Percentiles rank a stretch among this genome's conserved stretches.
phyloP scores from a whole-genome alignment of 1,139 yeast species.

The Candida dubliniensis region DNA sequence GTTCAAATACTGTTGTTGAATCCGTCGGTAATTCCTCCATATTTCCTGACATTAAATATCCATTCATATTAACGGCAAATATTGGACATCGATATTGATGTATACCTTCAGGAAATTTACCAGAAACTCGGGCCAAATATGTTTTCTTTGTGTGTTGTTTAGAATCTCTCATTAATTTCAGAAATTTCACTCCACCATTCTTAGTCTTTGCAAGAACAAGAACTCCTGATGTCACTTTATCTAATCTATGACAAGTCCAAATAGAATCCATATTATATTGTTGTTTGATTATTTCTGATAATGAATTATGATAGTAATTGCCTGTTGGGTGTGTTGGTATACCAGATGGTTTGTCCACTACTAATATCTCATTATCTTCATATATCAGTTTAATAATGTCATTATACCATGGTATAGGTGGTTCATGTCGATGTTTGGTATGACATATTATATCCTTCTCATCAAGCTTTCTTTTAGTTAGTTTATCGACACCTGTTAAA shows the following conservation, averaged over 20 bases:
- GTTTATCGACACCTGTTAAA: slow-evolving; percentile 24
- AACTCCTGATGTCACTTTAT: slow-evolving; percentile 74
- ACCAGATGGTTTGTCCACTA: slow-evolving; percentile 73
- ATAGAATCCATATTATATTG: slow-evolving; percentile 34
- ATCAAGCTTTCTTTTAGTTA: slow-evolving; percentile 26
- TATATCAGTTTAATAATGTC: slow-evolving; percentile 40
- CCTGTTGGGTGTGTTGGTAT: slow-evolving; percentile 83
- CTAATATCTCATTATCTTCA: slow-evolving; percentile 52
- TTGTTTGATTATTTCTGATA: slow-evolving; percentile 56
- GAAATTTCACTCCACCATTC: slow-evolving; percentile 44
- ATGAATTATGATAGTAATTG: slow-evolving; percentile 56
- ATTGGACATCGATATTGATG: slow-evolving; percentile 34
- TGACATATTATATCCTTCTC: slow-evolving; percentile 53
- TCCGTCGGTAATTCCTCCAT: slow-evolving; percentile 25
- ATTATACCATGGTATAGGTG: slow-evolving; percentile 38
- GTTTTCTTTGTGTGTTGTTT: slow-evolving; percentile 41
- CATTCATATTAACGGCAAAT: slow-evolving; percentile 35
- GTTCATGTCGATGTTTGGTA: slow-evolving; percentile 62
- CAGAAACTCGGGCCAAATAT: slow-evolving; percentile 65
- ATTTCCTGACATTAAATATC: slow-evolving; percentile 36
- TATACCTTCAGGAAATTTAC: slow-evolving; percentile 48
- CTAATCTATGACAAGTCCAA: slow-evolving; percentile 69
- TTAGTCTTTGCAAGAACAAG: slow-evolving; percentile 56
- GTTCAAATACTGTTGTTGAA: slow-evolving; percentile 36
- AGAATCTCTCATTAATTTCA: slow-evolving; percentile 37